phyloP scores from a whole-genome alignment of 176 grass and related monocot species.

The Oryza rufipogon region DNA sequence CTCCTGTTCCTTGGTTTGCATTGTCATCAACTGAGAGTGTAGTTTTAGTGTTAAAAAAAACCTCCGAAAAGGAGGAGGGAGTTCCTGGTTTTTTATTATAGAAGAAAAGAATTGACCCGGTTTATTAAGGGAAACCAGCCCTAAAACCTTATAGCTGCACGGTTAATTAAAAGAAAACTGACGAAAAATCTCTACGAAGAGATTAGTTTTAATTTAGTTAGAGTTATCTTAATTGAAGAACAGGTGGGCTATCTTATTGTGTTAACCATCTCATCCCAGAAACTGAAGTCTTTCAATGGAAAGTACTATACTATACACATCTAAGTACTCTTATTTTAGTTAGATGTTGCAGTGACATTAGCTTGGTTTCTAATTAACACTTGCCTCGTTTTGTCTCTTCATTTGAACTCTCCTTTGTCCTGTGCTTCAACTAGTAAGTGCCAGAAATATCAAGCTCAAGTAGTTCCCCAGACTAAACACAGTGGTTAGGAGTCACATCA shows the following conservation, averaged over 20 bases:
- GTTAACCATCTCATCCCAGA: background rate
- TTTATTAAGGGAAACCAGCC: too few species aligned
- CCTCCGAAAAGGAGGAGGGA: too few species aligned
- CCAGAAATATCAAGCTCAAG: slow-evolving; percentile 15
- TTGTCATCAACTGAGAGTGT: background rate
- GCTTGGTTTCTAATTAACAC: slow-evolving; percentile 5
- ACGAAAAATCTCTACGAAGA: too few species aligned
- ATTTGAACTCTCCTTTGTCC: slow-evolving; percentile 15
- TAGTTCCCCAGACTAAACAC: background rate
- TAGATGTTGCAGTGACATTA: background rate
- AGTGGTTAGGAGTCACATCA: slow-evolving; percentile 20
- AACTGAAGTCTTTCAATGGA: background rate
- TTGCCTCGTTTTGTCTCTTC: background rate
- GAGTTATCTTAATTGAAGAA: background rate
- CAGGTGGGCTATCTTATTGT: too few species aligned
- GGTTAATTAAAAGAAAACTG: too few species aligned
- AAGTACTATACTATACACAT: background rate
- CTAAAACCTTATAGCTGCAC: too few species aligned
- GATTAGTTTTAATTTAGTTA: background rate
- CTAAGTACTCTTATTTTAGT: background rate
- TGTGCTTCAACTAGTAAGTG: slow-evolving; percentile 29
- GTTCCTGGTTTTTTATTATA: too few species aligned
- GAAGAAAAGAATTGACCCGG: too few species aligned
- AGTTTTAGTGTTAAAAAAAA: background rate
- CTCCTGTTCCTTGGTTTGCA: background rate